Base-by-base conservation (phyloP, 306 rosid species). In the Cicer pinnatifidum region DNA sequence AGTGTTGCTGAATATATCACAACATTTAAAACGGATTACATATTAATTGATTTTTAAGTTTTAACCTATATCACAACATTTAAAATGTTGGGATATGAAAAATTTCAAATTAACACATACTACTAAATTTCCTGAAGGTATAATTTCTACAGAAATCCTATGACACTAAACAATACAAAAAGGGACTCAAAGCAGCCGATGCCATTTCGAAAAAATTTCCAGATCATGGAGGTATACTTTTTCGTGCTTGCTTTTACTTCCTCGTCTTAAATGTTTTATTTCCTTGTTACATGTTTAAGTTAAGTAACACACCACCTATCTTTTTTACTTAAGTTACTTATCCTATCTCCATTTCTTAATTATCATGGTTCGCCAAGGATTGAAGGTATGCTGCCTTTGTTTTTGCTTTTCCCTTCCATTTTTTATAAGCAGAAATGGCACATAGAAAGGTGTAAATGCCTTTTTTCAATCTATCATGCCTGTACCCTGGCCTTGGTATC, bases 81-180 rank as follows among this genome's bases (percentile, higher is more conserved):
- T 20, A 47, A 47, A 37, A 37, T 12, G 53, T 71, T 56, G 7
- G 17, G 74, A 23, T 63, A 9, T 62, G 37, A 45, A 8, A 17
- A 48, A 17, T 20, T 69, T 16, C 15, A 12, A 59, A 59, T 20
- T 19, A 61, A 39, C 19, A 7, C 12, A n/a, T 6, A 19, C 20
- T 19, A 19, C 20, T 19, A 19, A 19, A 19, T 19, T 19, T 19
- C 20, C 20, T 19, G 20, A 19, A 1, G 20, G 20, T 19, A 19
- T 19, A 19, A 19, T 19, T 19, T 19, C 76, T 74, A 83, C 86
- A 93, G 98, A 93, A 90, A 93, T 90, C 97, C 56, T 93, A 93
- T 69, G 98, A 93, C 84, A 90, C 97, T 47, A 93, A 93, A 83
- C 98, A 93, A 80, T 93, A 93, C 86, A 93, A 93, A 81, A 93